Conservation (phyloP, 805 yeast species). For the Candida parachauliodes region DNA sequence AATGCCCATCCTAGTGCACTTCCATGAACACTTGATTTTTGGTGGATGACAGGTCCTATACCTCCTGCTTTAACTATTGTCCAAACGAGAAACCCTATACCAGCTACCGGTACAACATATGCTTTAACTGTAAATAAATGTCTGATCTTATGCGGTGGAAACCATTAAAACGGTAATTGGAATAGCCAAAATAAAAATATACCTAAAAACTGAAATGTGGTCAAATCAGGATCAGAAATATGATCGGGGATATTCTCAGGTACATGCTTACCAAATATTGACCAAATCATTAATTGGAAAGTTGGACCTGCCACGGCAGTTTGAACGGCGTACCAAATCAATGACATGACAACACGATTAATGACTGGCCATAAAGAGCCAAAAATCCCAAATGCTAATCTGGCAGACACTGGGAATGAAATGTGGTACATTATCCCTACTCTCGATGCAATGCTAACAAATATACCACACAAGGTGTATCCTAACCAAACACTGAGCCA, state of each 20-base stretch:
- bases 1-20: slow-evolving; percentile 79
- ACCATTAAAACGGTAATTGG: slow-evolving; percentile 75
- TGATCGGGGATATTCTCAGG: slow-evolving; percentile 61
- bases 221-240: slow-evolving; percentile 55
- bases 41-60: slow-evolving; percentile 66
- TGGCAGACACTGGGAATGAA: slow-evolving; percentile 77
- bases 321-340: slow-evolving; percentile 87
- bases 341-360: slow-evolving; percentile 84
- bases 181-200: slow-evolving; percentile 81
- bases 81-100: slow-evolving; percentile 82
- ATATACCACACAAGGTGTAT: slow-evolving; percentile 63
- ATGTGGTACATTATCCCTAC: slow-evolving; percentile 79
- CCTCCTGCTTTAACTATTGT: slow-evolving; percentile 77
- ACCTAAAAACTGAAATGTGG: slow-evolving; percentile 68
- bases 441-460: slow-evolving; percentile 69
- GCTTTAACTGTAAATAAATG: slow-evolving; percentile 84
- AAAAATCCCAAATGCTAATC: slow-evolving; percentile 83
- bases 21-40: slow-evolving; percentile 47
- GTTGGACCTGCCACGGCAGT: slow-evolving; percentile 83
- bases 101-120: slow-evolving; percentile 74
- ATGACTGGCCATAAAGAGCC: slow-evolving; percentile 87
- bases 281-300: slow-evolving; percentile 66
- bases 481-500: slow-evolving; percentile 94
- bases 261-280: slow-evolving; percentile 68
- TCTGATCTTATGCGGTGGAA: slow-evolving; percentile 78